Base-by-base conservation (phyloP, 2,329 filamentous ascomycete species). In the Catunica adiposa region DNA sequence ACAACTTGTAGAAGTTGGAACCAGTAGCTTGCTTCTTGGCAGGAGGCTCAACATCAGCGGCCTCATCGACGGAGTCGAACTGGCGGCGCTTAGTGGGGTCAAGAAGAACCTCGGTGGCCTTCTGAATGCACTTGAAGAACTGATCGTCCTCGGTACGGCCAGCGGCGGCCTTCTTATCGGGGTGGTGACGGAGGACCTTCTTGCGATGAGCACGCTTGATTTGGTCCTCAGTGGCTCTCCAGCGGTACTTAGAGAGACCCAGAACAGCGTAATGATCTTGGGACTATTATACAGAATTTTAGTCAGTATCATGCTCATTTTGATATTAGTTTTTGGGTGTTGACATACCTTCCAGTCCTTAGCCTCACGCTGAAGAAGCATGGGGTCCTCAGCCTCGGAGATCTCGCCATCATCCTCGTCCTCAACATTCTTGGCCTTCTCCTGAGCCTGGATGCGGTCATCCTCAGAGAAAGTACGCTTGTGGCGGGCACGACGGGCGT, bases 71-170 rank as follows among this genome's bases (percentile, higher is more conserved):
- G 1, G 88, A 95, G 71, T 98, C 92, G 72, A 85, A 98, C 72
- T 98, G 92, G 58, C 89, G 83, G 60, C 92, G 86, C 74, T 88
- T 94, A 68, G 83, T 77, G 53, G 92, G 92, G 73, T 98, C 92
- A 56, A 88, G 79, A 17, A 98, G 84, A 54, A 97, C 79, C 66
- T 98, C 92, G 64, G 85, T 90, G 57, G 92, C 92, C 72, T 96
- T 96, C 70, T 98, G 94, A 70, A 98, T 98, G 72, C 94, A 98
- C 79, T 98, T 98, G 84, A 98, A 98, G 78, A 98, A 98, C 69
- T 86, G 87, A 70, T 98, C 92, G 71, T 96, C 90, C 65, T 97
- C 89, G 63, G 80, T 79, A 64, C 80, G 79, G 60, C 92, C 92
- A 51, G 83, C 79, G 26, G 92, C 92, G 15, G 94, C 92, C 75